These are phyloP conservation scores for Aspergillus puulaauensis DNA, from an alignment of 2,329 filamentous ascomycete species.

Conservation along the genomic window DNA sequence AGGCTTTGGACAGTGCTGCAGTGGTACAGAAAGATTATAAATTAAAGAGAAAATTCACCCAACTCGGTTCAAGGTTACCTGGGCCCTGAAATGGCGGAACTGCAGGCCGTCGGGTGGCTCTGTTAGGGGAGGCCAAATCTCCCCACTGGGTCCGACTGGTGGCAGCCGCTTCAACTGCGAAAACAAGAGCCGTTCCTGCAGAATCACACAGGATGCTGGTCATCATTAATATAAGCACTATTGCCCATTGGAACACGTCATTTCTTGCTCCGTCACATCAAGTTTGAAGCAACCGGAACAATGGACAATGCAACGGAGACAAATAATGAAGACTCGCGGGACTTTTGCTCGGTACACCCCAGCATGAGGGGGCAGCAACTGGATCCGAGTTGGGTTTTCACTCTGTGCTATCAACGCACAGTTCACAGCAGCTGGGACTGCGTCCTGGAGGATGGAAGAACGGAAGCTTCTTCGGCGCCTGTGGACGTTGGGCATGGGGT, in stretches of 20 bases:
- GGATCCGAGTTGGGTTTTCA: background rate
- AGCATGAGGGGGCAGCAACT: background rate
- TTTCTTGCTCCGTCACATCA: background rate
- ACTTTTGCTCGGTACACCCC: background rate
- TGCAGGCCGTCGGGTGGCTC: background rate
- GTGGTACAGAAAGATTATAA: background rate
- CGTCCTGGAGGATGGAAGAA: background rate
- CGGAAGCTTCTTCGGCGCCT: background rate
- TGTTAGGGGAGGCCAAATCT: background rate
- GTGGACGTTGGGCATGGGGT: background rate
- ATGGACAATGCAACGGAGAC: background rate
- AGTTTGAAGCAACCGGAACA: background rate
- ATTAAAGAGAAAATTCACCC: background rate
- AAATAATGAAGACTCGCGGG: background rate
- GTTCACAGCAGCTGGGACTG: background rate
- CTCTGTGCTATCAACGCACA: background rate
- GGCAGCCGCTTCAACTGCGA: background rate
- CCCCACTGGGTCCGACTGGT: background rate
- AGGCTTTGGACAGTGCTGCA: background rate
- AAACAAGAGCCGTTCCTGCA: constrained; percentile 9
- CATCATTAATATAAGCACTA: background rate
- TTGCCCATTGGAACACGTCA: constrained; percentile 5
- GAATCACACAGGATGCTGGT: background rate
- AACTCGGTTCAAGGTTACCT: background rate
- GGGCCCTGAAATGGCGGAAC: background rate